Percentiles rank a stretch among this genome's conserved stretches.
Evolutionary conservation across 768 basidiomycete species (phyloP).

Genomic region (Coprinopsis sp.): DNA sequence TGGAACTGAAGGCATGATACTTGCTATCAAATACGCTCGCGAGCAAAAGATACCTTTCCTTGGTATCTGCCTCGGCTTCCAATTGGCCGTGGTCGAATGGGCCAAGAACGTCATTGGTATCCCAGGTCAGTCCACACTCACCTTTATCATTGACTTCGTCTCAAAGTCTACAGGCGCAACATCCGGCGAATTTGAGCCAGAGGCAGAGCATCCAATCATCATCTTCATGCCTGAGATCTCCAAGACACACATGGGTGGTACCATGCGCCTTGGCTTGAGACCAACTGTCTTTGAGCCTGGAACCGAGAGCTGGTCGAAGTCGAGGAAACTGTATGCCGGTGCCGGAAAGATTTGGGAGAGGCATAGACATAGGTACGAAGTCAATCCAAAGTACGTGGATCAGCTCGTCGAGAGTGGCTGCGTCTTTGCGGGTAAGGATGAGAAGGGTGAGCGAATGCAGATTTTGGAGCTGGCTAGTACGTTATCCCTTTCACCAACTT

Average conservation of each 20-base stretch:
- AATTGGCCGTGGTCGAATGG: conserved; percentile 95
- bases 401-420: conserved; percentile 62
- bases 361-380: conserved; percentile 93
- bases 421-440: conserved; percentile 79
- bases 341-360: conserved; percentile 87
- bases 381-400: conserved; percentile 85
- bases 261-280: conserved; percentile 99
- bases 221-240: conserved; percentile 99
- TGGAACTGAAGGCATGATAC: conserved; percentile 95
- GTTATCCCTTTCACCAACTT: conserved; percentile 21
- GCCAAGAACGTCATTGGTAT: conserved; percentile 78
- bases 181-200: conserved; percentile 73
- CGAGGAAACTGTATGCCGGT: conserved; percentile 80
- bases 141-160: background rate
- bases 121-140: conserved; percentile 39
- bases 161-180: conserved; percentile 60
- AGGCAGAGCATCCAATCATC: conserved; percentile 66
- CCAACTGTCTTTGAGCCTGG: conserved; percentile 83
- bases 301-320: conserved; percentile 66
- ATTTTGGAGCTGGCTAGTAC: conserved; percentile 79
- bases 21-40: conserved; percentile 95
- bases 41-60: conserved; percentile 94
- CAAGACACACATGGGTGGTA: conserved; percentile 96
- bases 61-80: conserved; percentile 96
- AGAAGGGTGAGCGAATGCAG: conserved; percentile 97